A percentile compares a stretch with the other conserved stretches of the same genome.
phyloP scores from a whole-genome alignment of 441 rosid species.

The Iberis amara region DNA sequence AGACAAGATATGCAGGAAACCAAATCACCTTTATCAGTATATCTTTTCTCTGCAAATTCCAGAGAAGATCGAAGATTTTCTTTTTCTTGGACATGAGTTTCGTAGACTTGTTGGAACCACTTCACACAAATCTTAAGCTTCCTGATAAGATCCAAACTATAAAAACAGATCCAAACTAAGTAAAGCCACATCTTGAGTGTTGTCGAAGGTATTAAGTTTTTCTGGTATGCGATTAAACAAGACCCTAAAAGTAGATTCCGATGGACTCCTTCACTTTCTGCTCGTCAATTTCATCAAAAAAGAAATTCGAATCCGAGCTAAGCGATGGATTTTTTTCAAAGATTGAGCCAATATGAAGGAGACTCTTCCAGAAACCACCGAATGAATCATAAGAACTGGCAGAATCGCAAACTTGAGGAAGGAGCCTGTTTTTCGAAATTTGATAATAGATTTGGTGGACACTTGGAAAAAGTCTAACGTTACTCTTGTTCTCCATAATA shows the following conservation, averaged over 20 bases:
- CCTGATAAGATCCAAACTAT: conserved; percentile 51
- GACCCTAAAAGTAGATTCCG: too few species aligned
- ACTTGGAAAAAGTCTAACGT: conserved; percentile 20
- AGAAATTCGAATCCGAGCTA: too few species aligned
- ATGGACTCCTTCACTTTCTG: not conserved
- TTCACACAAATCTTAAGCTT: conserved; percentile 69
- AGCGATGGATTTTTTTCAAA: not conserved
- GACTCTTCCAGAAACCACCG: conserved; percentile 2
- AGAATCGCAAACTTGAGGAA: too few species aligned
- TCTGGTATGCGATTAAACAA: too few species aligned
- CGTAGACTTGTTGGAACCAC: conserved; percentile 71
- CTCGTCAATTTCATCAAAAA: too few species aligned
- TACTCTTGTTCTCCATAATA: conserved; percentile 5
- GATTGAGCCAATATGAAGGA: not conserved
- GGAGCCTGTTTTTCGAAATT: conserved; percentile 36
- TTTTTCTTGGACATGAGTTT: conserved; percentile 52
- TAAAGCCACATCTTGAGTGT: too few species aligned
- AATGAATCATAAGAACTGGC: too few species aligned
- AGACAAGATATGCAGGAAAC: not conserved
- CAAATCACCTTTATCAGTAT: conserved; percentile 47
- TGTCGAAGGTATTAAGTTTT: too few species aligned
- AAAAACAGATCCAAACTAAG: too few species aligned
- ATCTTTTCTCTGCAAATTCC: conserved; percentile 56
- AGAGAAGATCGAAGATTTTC: conserved; percentile 50
- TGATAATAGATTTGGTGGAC: conserved; percentile 41